Evolutionary conservation across 306 rosid genomes (phyloP), one percentile per base, ranked within the genome.

Genomic region (Sindora glabra): DNA sequence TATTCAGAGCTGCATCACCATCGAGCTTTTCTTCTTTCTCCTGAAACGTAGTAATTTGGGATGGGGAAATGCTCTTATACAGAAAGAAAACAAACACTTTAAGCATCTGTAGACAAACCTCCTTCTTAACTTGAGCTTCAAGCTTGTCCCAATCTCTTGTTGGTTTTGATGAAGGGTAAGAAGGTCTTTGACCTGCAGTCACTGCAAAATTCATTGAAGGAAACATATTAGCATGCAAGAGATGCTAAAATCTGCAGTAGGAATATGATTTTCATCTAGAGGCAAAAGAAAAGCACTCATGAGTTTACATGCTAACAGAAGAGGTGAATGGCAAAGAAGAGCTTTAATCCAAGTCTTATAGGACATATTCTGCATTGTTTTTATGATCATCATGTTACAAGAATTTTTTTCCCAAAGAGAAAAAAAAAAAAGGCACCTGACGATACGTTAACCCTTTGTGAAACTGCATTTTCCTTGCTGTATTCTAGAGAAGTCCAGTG

Each of bases 11-110:
- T 1, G 96, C 96, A 77, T 92, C 96, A 0, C 99, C 99, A 33
- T 92, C 96, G 48, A 92, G 95, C 62, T 89, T 92, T 62, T 89
- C 99, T 1, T 89, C 96, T 48, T 92, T 92, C 58, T 92, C 99
- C 99, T 92, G 81, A 37, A 61, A 74, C 16, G n/a, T 44, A 25
- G 7, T 23, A 48, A 37, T 42, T 68, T 41, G 40, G 52, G 44
- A 56, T 27, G 29, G 61, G 29, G 39, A 60, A 30, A 22, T 24
- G 54, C 38, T 49, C 54, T 8, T 11, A 47, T 29, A 42, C 11
- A 25, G 19, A 6, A 26, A 56, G 12, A 33, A 45, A 7, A 7
- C n/a, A 6, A 51, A 17, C 45, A 33, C 15, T 24, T 51, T 26
- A 67, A 23, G 22, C 2, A 58, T 13, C 6, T 56, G 22, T 6